Conservation (phyloP, 768 basidiomycete genomes). For the Hysterangium stoloniferum region DNA sequence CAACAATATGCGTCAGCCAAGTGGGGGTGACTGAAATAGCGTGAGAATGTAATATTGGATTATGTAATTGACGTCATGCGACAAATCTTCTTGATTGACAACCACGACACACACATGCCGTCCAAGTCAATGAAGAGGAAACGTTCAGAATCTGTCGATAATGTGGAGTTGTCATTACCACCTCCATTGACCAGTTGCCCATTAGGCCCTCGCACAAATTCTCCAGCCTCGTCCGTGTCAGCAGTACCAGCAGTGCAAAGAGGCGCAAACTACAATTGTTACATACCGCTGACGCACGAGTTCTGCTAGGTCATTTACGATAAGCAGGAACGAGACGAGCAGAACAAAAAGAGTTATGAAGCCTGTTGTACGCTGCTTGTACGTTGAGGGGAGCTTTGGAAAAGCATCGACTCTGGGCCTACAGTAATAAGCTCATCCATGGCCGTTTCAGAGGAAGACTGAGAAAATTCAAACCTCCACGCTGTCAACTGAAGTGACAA, state of each 20-base stretch:
- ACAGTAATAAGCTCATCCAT: conserved; percentile 44
- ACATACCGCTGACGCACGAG: too few species aligned
- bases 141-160: too few species aligned
- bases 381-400: conserved; percentile 74
- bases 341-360: conserved; percentile 68
- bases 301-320: conserved; percentile 85
- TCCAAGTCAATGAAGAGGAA: too few species aligned
- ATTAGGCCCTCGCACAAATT: conserved; percentile 4
- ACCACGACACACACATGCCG: too few species aligned
- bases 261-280: too few species aligned
- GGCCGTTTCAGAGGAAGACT: background rate
- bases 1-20: too few species aligned
- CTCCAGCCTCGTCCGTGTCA: conserved; percentile 3
- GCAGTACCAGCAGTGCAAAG: too few species aligned
- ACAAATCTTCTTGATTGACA: too few species aligned
- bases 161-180: background rate
- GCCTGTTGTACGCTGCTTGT: conserved; percentile 70
- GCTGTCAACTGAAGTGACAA: background rate
- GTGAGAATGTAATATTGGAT: too few species aligned
- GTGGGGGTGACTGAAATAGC: too few species aligned
- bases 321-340: conserved; percentile 61
- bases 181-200: background rate
- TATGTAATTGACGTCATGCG: too few species aligned
- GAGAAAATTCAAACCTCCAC: background rate
- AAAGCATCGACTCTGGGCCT: conserved; percentile 67